Base-by-base conservation (phyloP, 331 rosid genomes). In the Cydonia oblonga region DNA sequence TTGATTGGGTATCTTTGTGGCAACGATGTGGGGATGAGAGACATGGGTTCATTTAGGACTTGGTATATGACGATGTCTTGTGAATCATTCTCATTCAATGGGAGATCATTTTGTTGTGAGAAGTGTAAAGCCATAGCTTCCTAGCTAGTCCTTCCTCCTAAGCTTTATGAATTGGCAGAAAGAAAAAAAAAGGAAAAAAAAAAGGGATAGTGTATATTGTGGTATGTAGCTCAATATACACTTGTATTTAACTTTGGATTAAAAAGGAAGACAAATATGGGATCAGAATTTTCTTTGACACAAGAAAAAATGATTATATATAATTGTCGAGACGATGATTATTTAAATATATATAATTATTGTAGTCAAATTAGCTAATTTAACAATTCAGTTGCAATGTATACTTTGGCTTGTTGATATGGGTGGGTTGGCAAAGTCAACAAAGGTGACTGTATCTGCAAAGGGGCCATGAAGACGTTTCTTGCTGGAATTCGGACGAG, bases 21-120 rank as follows among this genome's bases (percentile, higher is more conserved):
- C 3, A 62, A 6, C 20, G 18, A 54, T 22, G 89, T n/a, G 77
- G 32, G 6, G 35, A 40, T 54, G 57, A 82, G 49, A 26, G 84
- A 3, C 75, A 64, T 80, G 69, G 96, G 85, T 46, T 85, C 91
- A 71, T 85, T 86, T 9, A 92, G 83, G 46, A 90, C 85, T 56
- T 92, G 96, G 88, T 80, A 90, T 60, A 92, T 82, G 23, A 90
- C 84, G 92, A 92, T 90, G 87, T 92, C 97, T 68, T 90, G 96
- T 15, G 96, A 84, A 38, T 92, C 97, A 51, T 92, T 88, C 84
- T 92, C 97, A 29, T 90, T 88, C 15, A 92, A 76, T 19, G 96
- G 98, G 26, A 92, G 77, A 61, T 90, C 95, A 66, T 77, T 66
- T 75, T 86, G 97, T 54, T 25, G 22, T 0, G 66, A 6, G 40